phyloP scores from a whole-genome alignment of 2,329 filamentous ascomycete genomes.

The Erysiphe pulchra region DNA sequence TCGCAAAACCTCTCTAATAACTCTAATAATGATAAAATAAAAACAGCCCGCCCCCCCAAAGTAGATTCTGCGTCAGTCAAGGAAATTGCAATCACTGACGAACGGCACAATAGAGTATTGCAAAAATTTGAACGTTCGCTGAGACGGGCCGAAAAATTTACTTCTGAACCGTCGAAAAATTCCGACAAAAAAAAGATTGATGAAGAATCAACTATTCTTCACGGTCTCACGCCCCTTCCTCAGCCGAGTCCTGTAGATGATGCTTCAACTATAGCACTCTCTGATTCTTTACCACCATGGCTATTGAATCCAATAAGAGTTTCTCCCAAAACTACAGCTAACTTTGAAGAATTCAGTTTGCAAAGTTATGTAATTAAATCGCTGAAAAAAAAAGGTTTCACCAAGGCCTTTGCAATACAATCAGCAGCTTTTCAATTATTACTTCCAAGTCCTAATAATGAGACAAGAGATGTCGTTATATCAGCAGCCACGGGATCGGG shows the following conservation, averaged over 20 bases:
- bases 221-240: slow-evolving; percentile 58
- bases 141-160: slow-evolving; percentile 20
- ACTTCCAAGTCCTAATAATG: slow-evolving; percentile 32
- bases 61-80: too few relatives aligned
- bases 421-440: slow-evolving; percentile 58
- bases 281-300: slow-evolving; percentile 61
- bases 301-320: slow-evolving; percentile 50
- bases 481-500: slow-evolving; percentile 88
- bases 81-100: not conserved
- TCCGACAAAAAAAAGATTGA: slow-evolving; percentile 8
- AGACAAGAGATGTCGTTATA: slow-evolving; percentile 58
- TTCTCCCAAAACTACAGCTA: slow-evolving; percentile 27
- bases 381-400: slow-evolving; percentile 42
- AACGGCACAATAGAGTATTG: slow-evolving; percentile 20
- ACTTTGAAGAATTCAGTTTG: slow-evolving; percentile 42
- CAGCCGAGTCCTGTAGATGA: slow-evolving; percentile 42
- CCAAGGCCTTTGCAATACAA: slow-evolving; percentile 54
- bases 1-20: too few relatives aligned
- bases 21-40: too few relatives aligned
- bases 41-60: too few relatives aligned
- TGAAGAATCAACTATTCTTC: slow-evolving; percentile 18
- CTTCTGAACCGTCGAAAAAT: slow-evolving; percentile 12
- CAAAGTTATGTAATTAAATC: slow-evolving; percentile 29
- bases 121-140: slow-evolving; percentile 30
- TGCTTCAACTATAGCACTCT: slow-evolving; percentile 32